phyloP scores from a whole-genome alignment of 176 grass and related monocot species.

The Bothriochloa decipiens region DNA sequence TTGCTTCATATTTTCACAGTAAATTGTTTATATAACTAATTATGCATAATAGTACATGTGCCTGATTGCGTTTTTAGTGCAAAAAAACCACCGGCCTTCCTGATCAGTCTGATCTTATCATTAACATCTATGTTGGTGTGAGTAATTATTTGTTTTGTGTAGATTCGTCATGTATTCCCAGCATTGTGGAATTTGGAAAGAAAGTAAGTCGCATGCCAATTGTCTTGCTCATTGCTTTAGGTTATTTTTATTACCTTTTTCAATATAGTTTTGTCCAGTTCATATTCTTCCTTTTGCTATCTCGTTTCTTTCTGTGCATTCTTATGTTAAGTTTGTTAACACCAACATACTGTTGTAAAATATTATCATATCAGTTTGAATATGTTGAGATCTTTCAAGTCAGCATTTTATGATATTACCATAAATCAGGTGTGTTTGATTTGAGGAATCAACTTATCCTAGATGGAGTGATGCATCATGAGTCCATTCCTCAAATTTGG shows the following conservation, averaged over 20 bases:
- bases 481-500: too few relatives aligned
- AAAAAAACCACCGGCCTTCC: neutral
- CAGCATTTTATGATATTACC: neutral
- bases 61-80: neutral
- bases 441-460: too few relatives aligned
- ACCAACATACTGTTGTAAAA: neutral
- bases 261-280: neutral
- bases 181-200: conserved; percentile 95
- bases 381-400: neutral
- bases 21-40: conserved; percentile 20
- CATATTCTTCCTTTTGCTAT: conserved; percentile 3
- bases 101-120: neutral
- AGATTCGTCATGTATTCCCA: conserved; percentile 90
- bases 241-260: neutral
- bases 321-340: conserved; percentile 38
- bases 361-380: conserved; percentile 13
- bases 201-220: conserved; percentile 64
- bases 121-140: conserved; percentile 21
- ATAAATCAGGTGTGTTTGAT: neutral
- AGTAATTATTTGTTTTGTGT: conserved; percentile 51
- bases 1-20: neutral
- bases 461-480: too few relatives aligned
- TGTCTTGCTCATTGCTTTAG: conserved; percentile 7
- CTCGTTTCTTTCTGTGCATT: neutral
- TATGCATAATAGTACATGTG: neutral